Evolutionary conservation across 306 rosid species (phyloP), one percentile per base, ranked within the genome.

Genomic region (Prunus kanzakura): DNA sequence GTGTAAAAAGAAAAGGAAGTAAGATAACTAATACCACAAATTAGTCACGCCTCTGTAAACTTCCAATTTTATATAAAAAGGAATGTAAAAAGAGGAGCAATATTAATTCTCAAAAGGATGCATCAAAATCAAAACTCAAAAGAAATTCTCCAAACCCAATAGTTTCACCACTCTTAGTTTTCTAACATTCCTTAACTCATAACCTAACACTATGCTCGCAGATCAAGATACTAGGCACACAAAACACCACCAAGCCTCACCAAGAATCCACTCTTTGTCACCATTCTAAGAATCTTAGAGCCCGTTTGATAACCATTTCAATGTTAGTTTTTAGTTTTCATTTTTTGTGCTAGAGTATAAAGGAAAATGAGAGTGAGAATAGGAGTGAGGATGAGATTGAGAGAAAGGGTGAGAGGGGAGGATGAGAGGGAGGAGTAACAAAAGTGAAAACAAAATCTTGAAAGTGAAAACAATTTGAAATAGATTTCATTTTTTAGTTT

Each of bases 61-160:
- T 55, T 55, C 57, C 19, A 16, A 15, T 22, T 64, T 65, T 4
- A 41, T 35, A 51, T 11, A 4, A 43, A 16, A 68, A 12, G 50
- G 20, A 77, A 65, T 9, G 41, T 47, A 49, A 25, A 16, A 7
- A 20, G 15, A 27, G 50, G 38, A 18, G 19, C 45, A 68, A 47
- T 11, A 67, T 10, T 27, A 47, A 46, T 20, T 52, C 29, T 5
- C 68, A 32, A 68, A 69, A n/a, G 35, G 0, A 69, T 11, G 19
- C 25, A 30, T 6, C 49, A 35, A 70, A 38, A 38, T 38, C 43
- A 38, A 38, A 64, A 19, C 19, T 49, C 58, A 68, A 68, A 68
- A 15, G 15, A 69, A 69, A 27, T 57, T 56, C 80, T 68, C 56
- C 60, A 68, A 76, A 35, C 67, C 72, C 43, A 38, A 38, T 38